Conservation (phyloP, 352 stramenopile genomes). For the Globisporangium megalacanthum region DNA sequence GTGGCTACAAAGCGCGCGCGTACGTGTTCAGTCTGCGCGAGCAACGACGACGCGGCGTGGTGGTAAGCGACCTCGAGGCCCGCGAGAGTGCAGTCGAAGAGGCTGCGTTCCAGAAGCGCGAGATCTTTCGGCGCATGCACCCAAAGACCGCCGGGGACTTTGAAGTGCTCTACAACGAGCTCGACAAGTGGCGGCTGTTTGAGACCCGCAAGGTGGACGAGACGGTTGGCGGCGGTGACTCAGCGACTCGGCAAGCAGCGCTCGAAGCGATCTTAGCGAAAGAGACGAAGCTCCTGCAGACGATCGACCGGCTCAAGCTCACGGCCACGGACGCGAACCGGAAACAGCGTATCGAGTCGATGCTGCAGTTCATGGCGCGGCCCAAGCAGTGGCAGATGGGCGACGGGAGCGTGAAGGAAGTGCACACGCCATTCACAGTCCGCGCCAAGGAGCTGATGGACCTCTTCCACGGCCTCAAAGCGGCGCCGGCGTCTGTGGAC, state of each 20-base stretch:
- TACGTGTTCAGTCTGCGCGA: constrained; percentile 47
- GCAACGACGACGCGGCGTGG: constrained; percentile 23
- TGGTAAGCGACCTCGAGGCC: constrained; percentile 32
- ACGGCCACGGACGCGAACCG: constrained; percentile 73
- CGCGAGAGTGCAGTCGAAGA: constrained; percentile 49
- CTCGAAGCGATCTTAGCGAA: constrained; percentile 65
- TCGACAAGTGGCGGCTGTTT: constrained; percentile 88
- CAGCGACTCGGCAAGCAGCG: constrained; percentile 26
- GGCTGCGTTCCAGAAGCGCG: constrained; percentile 42
- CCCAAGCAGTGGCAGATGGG: constrained; percentile 92
- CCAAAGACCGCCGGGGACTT: constrained; percentile 80
- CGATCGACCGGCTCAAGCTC: constrained; percentile 88
- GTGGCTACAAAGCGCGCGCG: constrained; percentile 60
- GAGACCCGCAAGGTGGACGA: constrained; percentile 77
- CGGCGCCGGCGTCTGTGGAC: constrained; percentile 53
- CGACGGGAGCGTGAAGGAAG: constrained; percentile 82
- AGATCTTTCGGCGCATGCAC: constrained; percentile 88
- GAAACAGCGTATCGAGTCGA: constrained; percentile 80
- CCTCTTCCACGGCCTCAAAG: constrained; percentile 77
- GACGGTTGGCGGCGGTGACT: constrained; percentile 6
- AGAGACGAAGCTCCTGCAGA: constrained; percentile 83
- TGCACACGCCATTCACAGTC: constrained; percentile 87
- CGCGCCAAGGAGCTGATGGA: constrained; percentile 88
- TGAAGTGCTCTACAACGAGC: constrained; percentile 92
- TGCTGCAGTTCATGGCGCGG: constrained; percentile 85